Evolutionary conservation across 768 basidiomycete genomes (phyloP).

Genomic region (Boletales sp.): DNA sequence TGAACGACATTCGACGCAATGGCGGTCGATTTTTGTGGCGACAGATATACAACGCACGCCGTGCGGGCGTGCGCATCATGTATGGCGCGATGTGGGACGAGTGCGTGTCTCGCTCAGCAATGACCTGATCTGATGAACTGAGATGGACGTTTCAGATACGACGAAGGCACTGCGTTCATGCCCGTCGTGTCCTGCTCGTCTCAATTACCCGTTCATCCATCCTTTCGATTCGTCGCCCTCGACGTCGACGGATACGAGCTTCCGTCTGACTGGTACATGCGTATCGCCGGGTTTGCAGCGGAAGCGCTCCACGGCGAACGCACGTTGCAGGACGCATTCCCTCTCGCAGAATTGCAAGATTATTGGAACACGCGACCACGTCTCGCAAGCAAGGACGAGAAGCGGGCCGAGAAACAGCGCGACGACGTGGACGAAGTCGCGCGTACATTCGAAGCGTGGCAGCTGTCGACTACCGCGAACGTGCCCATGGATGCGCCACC

Average conservation of each 20-base stretch:
- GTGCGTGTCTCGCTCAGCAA: constrained; percentile 28
- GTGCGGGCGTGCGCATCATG: constrained; percentile 57
- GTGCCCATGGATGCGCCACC: constrained; percentile 54
- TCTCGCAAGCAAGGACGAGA: constrained; percentile 30
- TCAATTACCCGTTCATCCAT: constrained; percentile 57
- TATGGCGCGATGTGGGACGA: constrained; percentile 92
- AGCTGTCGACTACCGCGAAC: background rate
- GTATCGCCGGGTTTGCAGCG: constrained; percentile 68
- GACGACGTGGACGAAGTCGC: constrained; percentile 25
- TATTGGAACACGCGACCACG: constrained; percentile 67
- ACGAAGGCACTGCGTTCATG: constrained; percentile 82
- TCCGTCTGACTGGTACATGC: constrained; percentile 85
- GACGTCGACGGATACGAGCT: constrained; percentile 77
- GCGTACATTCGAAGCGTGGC: constrained; percentile 46
- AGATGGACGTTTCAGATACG: constrained; percentile 47
- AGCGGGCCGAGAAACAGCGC: constrained; percentile 21
- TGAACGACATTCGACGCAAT: constrained; percentile 67
- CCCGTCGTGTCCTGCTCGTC: constrained; percentile 60
- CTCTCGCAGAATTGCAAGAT: constrained; percentile 67
- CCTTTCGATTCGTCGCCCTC: constrained; percentile 62
- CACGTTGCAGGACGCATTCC: constrained; percentile 59
- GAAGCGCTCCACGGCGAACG: constrained; percentile 66
- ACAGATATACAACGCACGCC: constrained; percentile 67
- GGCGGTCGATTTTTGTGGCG: constrained; percentile 79
- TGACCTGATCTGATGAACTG: too few species aligned